A percentile compares a stretch with the other conserved stretches of the same genome.
Conservation (phyloP, 208 protist genomes). For the Trypanosoma theileri region DNA sequence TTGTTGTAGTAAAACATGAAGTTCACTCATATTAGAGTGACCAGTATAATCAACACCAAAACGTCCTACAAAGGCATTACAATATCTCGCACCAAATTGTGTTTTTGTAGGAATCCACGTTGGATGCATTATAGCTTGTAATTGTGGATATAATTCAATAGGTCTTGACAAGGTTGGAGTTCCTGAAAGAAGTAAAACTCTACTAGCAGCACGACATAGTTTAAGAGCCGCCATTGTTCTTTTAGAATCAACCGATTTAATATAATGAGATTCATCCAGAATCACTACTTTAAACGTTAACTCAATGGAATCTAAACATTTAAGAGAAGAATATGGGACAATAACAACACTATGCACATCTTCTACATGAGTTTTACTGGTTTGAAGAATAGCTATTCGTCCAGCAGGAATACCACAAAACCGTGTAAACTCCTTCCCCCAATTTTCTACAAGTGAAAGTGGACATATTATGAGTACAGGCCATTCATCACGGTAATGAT, state of each 20-base stretch:
- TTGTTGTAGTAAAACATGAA: conserved; percentile 88
- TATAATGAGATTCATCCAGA: conserved; percentile 95
- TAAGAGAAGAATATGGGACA: conserved; percentile 80
- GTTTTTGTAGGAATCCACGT: conserved; percentile 50
- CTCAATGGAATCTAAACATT: conserved; percentile 48
- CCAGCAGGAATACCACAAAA: conserved; percentile 79
- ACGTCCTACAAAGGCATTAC: conserved; percentile 78
- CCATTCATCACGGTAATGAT: conserved; percentile 93
- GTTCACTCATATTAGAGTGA: conserved; percentile 87
- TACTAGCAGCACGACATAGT: conserved; percentile 64
- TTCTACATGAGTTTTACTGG: conserved; percentile 38
- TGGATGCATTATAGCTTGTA: conserved; percentile 76
- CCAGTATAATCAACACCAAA: conserved; percentile 75
- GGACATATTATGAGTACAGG: conserved; percentile 94
- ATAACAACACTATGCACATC: conserved; percentile 71
- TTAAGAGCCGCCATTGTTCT: conserved; percentile 79
- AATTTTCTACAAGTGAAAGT: conserved; percentile 91
- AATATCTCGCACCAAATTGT: conserved; percentile 94
- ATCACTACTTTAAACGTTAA: conserved; percentile 88
- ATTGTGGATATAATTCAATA: conserved; percentile 95
- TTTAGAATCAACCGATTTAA: conserved; percentile 89
- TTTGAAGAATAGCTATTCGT: conserved; percentile 72
- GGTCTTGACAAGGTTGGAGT: conserved; percentile 93
- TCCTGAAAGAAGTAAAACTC: conserved; percentile 92
- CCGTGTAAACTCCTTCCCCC: conserved; percentile 90